A percentile compares a stretch with the other conserved stretches of the same genome.
Conservation (phyloP, 1,139 yeast species). For the Geotrichum fermentans region DNA sequence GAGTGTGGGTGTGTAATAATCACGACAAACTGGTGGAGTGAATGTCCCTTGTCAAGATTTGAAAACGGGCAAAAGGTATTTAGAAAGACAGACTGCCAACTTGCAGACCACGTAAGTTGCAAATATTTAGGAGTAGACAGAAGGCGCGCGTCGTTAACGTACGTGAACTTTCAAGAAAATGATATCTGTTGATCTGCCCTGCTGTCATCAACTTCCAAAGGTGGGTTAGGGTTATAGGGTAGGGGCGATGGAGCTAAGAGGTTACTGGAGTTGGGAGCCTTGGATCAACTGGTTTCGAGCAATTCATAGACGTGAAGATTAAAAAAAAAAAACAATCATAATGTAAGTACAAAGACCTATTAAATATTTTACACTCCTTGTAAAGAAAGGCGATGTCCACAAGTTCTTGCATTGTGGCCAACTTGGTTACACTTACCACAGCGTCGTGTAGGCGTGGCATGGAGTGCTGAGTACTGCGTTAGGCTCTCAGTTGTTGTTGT, state of each 20-base stretch:
- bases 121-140: no score
- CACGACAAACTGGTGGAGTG: no score
- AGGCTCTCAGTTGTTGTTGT: background rate
- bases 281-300: background rate
- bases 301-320: background rate
- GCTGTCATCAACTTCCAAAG: background rate
- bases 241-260: background rate
- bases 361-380: slow-evolving; percentile 15
- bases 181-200: slow-evolving; percentile 1
- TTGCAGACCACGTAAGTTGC: no score
- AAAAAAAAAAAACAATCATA: background rate
- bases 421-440: slow-evolving; percentile 22
- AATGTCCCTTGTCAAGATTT: no score
- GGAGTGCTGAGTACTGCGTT: background rate
- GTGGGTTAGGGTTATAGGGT: background rate
- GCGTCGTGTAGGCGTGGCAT: slow-evolving; percentile 11
- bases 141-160: no score
- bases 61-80: no score
- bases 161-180: no score
- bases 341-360: background rate
- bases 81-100: no score
- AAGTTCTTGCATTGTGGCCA: slow-evolving; percentile 21
- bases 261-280: background rate
- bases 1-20: background rate
- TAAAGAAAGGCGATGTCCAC: slow-evolving; percentile 20